phyloP scores from a whole-genome alignment of 768 basidiomycete species.

The Sporobolomyces roseus region DNA sequence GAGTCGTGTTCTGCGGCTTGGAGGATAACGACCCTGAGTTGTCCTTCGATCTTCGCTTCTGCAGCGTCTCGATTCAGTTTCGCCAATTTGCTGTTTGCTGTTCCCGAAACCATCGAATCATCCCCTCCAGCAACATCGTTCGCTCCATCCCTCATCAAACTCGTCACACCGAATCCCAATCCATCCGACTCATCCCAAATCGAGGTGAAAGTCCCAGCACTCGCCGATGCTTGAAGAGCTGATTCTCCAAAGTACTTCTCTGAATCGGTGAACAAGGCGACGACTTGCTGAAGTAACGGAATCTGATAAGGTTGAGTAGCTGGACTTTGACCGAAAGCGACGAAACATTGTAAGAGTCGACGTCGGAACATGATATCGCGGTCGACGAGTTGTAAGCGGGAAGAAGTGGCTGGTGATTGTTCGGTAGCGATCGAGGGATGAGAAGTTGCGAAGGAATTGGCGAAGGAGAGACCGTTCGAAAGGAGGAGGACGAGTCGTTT shows the following conservation, averaged over 20 bases:
- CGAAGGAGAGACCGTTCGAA: conserved; percentile 83
- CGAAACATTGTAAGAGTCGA: conserved; percentile 84
- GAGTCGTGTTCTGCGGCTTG: conserved; percentile 84
- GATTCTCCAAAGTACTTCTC: conserved; percentile 73
- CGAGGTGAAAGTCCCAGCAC: conserved; percentile 72
- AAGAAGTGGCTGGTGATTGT: conserved; percentile 39
- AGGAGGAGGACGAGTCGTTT: conserved; percentile 80
- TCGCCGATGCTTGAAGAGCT: conserved; percentile 81
- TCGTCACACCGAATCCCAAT: conserved; percentile 86
- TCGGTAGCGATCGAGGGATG: conserved; percentile 63
- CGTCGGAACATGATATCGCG: conserved; percentile 78
- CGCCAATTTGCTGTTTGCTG: conserved; percentile 47
- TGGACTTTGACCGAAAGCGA: conserved; percentile 67
- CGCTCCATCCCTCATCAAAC: conserved; percentile 47
- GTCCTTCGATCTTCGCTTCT: conserved; percentile 69
- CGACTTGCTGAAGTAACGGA: conserved; percentile 71
- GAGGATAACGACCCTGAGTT: conserved; percentile 74
- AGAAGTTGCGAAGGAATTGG: conserved; percentile 72
- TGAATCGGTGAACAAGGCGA: conserved; percentile 76
- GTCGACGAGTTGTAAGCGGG: conserved; percentile 60
- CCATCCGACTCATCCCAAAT: conserved; percentile 86
- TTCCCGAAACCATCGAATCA: conserved; percentile 9
- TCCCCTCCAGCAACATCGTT: conserved; percentile 43
- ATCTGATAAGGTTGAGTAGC: conserved; percentile 79
- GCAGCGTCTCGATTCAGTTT: conserved; percentile 71